Conservation (phyloP, 495 filamentous ascomycete species). For the Podospora pseudoanserina region DNA sequence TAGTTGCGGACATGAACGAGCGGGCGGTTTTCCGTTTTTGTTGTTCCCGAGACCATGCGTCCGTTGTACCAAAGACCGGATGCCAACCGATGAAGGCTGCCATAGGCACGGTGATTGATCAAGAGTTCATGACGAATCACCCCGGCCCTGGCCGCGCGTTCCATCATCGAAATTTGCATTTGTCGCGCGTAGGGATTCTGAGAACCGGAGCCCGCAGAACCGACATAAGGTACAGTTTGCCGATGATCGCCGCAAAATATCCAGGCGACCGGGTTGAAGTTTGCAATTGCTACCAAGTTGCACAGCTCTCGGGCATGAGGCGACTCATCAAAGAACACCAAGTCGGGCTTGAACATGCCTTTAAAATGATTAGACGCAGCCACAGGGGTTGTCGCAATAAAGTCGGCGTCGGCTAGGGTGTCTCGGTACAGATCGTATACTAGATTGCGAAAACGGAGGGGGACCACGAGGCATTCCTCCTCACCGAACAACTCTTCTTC, state of each 20-base stretch:
- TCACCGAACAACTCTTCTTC: slow-evolving; percentile 4
- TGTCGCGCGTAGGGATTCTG: slow-evolving; percentile 14
- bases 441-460: neutral
- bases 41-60: slow-evolving; percentile 13
- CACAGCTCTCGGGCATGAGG: slow-evolving; percentile 28
- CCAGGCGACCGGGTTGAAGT: slow-evolving; percentile 27
- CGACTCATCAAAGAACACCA: slow-evolving; percentile 29
- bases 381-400: slow-evolving; percentile 29
- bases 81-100: slow-evolving; percentile 21
- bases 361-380: slow-evolving; percentile 21
- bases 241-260: slow-evolving; percentile 29
- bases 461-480: neutral
- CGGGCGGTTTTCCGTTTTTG: neutral
- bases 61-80: slow-evolving; percentile 22
- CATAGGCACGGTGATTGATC: slow-evolving; percentile 29
- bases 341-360: slow-evolving; percentile 24
- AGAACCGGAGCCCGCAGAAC: neutral
- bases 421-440: slow-evolving; percentile 22
- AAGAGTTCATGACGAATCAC: slow-evolving; percentile 22
- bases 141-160: slow-evolving; percentile 14
- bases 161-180: slow-evolving; percentile 26
- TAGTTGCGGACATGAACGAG: slow-evolving; percentile 14
- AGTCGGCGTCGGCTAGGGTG: slow-evolving; percentile 21
- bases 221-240: slow-evolving; percentile 28
- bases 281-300: slow-evolving; percentile 27